Percentiles rank a stretch among this genome's conserved stretches.
Conservation (phyloP, 2,329 filamentous ascomycete genomes). For the Emmonsiellopsis sp. region DNA sequence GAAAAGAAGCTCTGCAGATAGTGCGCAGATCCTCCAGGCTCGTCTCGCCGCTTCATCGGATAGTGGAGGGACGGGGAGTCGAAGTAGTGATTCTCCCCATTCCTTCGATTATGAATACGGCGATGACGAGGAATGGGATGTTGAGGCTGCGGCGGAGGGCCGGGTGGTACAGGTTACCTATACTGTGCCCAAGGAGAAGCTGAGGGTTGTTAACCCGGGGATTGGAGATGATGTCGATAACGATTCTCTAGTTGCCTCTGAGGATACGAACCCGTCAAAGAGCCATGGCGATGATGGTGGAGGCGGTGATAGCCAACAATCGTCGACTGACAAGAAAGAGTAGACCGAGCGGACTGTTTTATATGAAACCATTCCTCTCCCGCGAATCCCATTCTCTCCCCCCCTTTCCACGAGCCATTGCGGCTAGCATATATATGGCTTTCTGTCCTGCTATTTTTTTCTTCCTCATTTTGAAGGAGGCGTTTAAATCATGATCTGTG, state of each 20-base stretch:
- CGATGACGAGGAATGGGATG: conserved; percentile 56
- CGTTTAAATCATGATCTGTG: no score
- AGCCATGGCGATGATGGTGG: not conserved
- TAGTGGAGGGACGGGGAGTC: conserved; percentile 2
- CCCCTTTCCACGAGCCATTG: no score
- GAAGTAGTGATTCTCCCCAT: conserved; percentile 4
- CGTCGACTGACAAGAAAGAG: not conserved
- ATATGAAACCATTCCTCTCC: not conserved
- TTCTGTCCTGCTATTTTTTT: no score
- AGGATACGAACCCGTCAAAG: not conserved
- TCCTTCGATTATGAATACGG: conserved; percentile 17
- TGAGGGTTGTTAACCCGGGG: conserved; percentile 80
- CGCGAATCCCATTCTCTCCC: not conserved
- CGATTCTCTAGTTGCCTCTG: conserved; percentile 5
- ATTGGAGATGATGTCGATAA: conserved; percentile 24
- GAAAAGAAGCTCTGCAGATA: conserved; percentile 15
- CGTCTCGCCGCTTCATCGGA: conserved; percentile 1
- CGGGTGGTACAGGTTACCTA: conserved; percentile 78
- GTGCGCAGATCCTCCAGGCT: conserved; percentile 5
- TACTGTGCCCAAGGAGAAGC: conserved; percentile 75
- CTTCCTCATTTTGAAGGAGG: no score
- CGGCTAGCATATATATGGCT: no score
- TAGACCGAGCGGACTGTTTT: not conserved
- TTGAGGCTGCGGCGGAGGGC: conserved; percentile 62
- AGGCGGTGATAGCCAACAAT: not conserved